phyloP scores from a whole-genome alignment of 768 basidiomycete genomes.

The Pleurotus djamor region DNA sequence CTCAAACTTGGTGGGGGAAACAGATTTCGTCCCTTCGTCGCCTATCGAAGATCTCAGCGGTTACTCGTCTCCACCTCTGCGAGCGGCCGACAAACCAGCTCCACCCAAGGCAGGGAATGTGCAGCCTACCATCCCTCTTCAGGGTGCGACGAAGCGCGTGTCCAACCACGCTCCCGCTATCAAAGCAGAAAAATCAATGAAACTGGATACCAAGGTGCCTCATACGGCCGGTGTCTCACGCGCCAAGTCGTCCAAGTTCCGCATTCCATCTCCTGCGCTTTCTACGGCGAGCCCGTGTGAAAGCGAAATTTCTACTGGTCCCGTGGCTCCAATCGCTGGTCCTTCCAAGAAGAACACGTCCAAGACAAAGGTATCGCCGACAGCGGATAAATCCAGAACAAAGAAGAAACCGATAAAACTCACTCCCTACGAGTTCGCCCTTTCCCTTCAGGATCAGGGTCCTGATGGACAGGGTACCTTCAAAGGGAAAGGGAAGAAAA shows the following conservation, averaged over 20 bases:
- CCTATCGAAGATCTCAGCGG: slow-evolving; percentile 10
- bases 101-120: not conserved
- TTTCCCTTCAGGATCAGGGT: slow-evolving; percentile 35
- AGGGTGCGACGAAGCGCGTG: not conserved
- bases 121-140: not conserved
- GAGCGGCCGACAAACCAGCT: not conserved
- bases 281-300: slow-evolving; percentile 3
- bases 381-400: slow-evolving; percentile 9
- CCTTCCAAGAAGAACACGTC: not conserved
- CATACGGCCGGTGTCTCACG: slow-evolving; percentile 18
- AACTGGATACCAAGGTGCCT: slow-evolving; percentile 4
- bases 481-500: slow-evolving; percentile 9
- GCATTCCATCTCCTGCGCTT: slow-evolving; percentile 22
- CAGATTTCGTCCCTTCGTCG: slow-evolving; percentile 1
- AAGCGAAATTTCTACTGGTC: not conserved
- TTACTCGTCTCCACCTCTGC: not conserved
- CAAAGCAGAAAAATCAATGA: slow-evolving; percentile 4
- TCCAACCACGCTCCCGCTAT: slow-evolving; percentile 3
- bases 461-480: slow-evolving; percentile 16
- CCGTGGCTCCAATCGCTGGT: not conserved
- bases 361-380: slow-evolving; percentile 5
- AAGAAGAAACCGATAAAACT: slow-evolving; percentile 34
- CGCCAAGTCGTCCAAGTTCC: slow-evolving; percentile 11
- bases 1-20: slow-evolving; percentile 5
- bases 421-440: slow-evolving; percentile 54